Evolutionary conservation across 768 basidiomycete genomes (phyloP), one percentile per base, ranked within the genome.

Genomic region (Exidia glandulosa): DNA sequence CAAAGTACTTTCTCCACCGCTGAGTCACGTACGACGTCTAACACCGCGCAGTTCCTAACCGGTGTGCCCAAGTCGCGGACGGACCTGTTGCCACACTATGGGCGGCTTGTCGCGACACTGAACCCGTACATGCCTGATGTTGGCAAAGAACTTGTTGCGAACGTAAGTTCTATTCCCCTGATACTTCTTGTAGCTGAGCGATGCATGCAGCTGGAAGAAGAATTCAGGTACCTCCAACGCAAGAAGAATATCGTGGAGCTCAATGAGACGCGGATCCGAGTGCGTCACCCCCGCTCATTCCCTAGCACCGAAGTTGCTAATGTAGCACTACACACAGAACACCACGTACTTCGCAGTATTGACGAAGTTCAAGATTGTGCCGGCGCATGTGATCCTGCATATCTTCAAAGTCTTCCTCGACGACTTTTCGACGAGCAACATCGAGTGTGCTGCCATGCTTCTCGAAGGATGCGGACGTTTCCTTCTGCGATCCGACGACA

Each of bases 371-470:
- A 78, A 81, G 37, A 84, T 98, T 25, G 90, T 97, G 7, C 94
- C 92, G 31, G 75, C 86, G 3, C 94, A 98, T 70, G 77, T 95
- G 59, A 92, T 98, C 66, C 75, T 99, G 54, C 94, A 98, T 70
- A 88, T 92, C 66, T 89, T 95, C 77, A 98, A 98, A 81, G 93
- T 95, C 57, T 95, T 91, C 72, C 75, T 98, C 66, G 95, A 97
- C 69, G 95, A 97, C 69, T 92, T 99, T 67, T 86, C 87, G 1
- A 90, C 89, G 2, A 84, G 85, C 23, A 99, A 98, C 67, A 81
- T 99, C 34, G 96, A 98, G 69, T 97, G 92, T 66, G 79, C 96
- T 19, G 90, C 95, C 14, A 79, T 94, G 60, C 75, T 98, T 12
- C 74, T 99, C 58, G 96, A 99, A 71, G 89, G 88, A 0, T 98